Evolutionary conservation across 306 rosid genomes (phyloP).

Genomic region (Malus fusca): DNA sequence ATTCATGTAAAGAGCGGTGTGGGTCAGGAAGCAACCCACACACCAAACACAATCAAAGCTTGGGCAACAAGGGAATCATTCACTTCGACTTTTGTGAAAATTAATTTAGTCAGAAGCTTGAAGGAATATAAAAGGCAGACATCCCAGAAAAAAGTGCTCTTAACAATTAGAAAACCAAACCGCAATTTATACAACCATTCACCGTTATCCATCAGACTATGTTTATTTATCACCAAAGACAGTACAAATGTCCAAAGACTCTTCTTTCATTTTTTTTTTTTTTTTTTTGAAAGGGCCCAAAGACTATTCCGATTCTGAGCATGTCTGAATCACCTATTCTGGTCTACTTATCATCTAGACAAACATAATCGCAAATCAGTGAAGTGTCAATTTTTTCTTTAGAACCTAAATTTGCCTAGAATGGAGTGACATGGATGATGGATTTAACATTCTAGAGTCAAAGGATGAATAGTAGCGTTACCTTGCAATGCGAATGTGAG

Average conservation of each 20-base stretch:
- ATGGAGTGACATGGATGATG: not conserved
- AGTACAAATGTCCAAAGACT: not conserved
- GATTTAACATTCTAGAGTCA: not conserved
- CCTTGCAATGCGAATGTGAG: conserved; percentile 31
- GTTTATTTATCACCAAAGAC: not conserved
- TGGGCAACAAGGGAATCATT: not conserved
- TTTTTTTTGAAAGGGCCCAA: no score
- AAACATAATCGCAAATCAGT: not conserved
- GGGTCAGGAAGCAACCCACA: not conserved
- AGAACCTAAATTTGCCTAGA: not conserved
- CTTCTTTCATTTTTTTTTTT: no score
- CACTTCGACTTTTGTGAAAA: not conserved
- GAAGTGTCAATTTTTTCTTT: not conserved
- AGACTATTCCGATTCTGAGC: not conserved
- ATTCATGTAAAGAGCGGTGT: not conserved
- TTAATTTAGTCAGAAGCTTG: not conserved
- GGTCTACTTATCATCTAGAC: not conserved
- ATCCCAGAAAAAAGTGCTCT: not conserved
- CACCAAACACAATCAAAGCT: not conserved
- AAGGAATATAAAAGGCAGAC: not conserved
- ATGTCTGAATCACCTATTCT: not conserved
- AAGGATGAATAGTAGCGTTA: conserved; percentile 11
- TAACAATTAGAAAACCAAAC: not conserved
- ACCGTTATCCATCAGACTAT: not conserved
- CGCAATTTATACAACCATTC: not conserved